phyloP scores from a whole-genome alignment of 306 rosid genomes.

The Ziziphus jujuba region DNA sequence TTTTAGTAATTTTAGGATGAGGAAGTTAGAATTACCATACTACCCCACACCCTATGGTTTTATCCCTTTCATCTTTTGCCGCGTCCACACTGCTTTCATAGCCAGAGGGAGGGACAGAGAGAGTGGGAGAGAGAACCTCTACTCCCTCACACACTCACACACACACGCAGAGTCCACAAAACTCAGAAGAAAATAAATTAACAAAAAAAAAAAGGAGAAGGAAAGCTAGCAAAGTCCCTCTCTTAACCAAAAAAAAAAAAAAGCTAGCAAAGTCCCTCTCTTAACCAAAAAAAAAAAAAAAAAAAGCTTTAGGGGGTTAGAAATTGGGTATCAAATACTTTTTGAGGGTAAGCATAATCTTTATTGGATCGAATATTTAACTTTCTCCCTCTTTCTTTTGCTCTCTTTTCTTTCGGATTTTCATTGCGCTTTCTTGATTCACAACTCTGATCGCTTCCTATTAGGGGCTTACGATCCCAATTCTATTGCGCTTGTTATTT shows the following conservation, averaged over 20 bases:
- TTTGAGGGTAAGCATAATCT: conserved; percentile 36
- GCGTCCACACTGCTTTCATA: conserved; percentile 28
- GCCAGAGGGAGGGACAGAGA: not conserved
- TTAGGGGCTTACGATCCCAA: conserved; percentile 4
- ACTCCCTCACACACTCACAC: too few species aligned
- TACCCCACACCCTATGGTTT: not conserved
- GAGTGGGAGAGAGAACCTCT: not conserved
- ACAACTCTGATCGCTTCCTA: conserved; percentile 7
- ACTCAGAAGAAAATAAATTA: not conserved
- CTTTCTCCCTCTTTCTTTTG: conserved; percentile 31
- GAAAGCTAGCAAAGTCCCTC: not conserved
- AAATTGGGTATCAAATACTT: conserved; percentile 38
- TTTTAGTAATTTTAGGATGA: not conserved
- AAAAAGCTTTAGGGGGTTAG: not conserved
- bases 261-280: not conserved
- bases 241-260: not conserved
- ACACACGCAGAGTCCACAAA: not conserved
- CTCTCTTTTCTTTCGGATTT: conserved; percentile 1
- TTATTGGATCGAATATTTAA: conserved; percentile 29
- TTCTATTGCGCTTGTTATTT: not conserved
- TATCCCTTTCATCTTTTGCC: conserved; percentile 18
- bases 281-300: not conserved
- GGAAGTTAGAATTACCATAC: not conserved
- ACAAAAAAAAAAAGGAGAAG: conserved; percentile 4
- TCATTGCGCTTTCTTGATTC: conserved; percentile 5